Conservation (phyloP, 371 early-diverging fungal species). For the Rhizopus microsporus region DNA sequence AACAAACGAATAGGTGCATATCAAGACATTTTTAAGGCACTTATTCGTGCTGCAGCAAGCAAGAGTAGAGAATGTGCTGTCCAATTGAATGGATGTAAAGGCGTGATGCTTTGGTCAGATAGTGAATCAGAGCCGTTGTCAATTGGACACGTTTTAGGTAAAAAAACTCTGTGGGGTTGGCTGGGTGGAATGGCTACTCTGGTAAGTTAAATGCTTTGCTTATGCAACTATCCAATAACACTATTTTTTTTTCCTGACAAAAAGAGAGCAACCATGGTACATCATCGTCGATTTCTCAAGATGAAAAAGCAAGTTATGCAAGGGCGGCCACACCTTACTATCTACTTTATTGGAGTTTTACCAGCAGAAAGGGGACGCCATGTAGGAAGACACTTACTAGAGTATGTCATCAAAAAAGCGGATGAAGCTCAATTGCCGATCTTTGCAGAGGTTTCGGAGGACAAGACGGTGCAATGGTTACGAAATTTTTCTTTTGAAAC, state of each 20-base stretch:
- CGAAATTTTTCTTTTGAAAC: conserved; percentile 22
- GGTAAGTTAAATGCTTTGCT: conserved; percentile 8
- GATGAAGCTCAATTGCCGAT: conserved; percentile 31
- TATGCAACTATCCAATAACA: not conserved
- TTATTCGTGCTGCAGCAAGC: conserved; percentile 24
- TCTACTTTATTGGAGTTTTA: conserved; percentile 35
- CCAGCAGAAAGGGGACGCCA: conserved; percentile 23
- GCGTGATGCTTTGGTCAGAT: conserved; percentile 32
- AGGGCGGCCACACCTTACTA: conserved; percentile 18
- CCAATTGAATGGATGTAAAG: conserved; percentile 34
- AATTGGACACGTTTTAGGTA: conserved; percentile 17
- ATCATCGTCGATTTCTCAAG: conserved; percentile 19
- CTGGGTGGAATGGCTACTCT: conserved; percentile 19
- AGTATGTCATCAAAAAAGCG: conserved; percentile 27
- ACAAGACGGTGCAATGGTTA: conserved; percentile 17
- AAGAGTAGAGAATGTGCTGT: conserved; percentile 36
- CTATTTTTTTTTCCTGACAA: not conserved
- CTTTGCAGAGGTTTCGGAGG: conserved; percentile 32
- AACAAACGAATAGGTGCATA: conserved; percentile 13
- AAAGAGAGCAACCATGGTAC: conserved; percentile 20
- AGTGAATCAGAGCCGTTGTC: conserved; percentile 21
- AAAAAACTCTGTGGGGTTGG: conserved; percentile 23
- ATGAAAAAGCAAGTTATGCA: conserved; percentile 22
- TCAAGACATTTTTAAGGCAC: conserved; percentile 26
- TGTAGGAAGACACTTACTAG: conserved; percentile 18